phyloP scores from a whole-genome alignment of 345 rosid species.

The Eutrema japonicum region DNA sequence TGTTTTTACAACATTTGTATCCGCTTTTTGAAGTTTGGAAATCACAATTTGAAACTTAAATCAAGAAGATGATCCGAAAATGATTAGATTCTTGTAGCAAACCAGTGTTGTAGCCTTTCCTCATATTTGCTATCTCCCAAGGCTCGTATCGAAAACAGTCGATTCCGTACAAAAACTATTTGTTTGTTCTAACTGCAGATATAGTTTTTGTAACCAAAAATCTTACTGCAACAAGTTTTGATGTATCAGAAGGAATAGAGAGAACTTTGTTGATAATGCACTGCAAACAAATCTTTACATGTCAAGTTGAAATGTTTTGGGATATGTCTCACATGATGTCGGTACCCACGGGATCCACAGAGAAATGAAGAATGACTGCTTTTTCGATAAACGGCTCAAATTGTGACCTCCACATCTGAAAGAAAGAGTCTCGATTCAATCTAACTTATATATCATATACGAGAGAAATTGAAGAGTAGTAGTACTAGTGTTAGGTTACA shows the following conservation, averaged over 20 bases:
- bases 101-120: no score
- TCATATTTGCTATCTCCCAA: no score
- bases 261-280: conserved; percentile 17
- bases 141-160: no score
- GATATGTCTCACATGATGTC: conserved; percentile 68
- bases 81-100: no score
- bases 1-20: no score
- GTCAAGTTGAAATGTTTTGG: conserved; percentile 12
- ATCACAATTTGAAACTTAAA: no score
- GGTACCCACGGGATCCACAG: conserved; percentile 81
- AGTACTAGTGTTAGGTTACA: neutral
- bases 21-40: no score
- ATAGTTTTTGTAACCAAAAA: neutral
- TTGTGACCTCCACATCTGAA: conserved; percentile 75
- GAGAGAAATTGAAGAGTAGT: neutral
- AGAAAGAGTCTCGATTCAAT: conserved; percentile 6
- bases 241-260: neutral
- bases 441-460: neutral
- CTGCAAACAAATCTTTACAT: conserved; percentile 19
- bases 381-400: conserved; percentile 57
- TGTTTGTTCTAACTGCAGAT: no score
- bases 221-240: conserved; percentile 15
- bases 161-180: no score
- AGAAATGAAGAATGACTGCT: conserved; percentile 56
- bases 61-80: no score